Percentiles rank a stretch among this genome's conserved stretches.
Evolutionary conservation across 352 stramenopile species (phyloP).

Genomic region (Chrysophaeum taylorii): DNA sequence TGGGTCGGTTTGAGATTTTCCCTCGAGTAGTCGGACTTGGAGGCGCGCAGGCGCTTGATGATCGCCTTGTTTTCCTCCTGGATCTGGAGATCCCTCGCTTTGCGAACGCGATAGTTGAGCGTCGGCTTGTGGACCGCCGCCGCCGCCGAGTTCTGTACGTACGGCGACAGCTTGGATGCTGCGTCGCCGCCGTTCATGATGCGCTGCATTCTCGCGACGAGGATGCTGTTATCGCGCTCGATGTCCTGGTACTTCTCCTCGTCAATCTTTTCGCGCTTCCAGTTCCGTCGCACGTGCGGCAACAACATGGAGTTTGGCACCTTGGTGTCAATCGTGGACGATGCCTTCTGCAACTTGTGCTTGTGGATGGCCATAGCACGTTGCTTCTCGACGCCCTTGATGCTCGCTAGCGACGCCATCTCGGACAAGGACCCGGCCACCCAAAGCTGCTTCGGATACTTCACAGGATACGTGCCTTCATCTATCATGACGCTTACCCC

Average conservation of each 20-base stretch:
- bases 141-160: not conserved
- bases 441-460: too few relatives aligned
- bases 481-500: too few relatives aligned
- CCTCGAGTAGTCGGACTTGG: not conserved
- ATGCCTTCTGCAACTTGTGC: too few relatives aligned
- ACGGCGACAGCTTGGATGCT: not conserved
- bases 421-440: too few relatives aligned
- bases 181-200: not conserved
- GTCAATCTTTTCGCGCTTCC: not conserved
- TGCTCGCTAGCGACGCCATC: too few relatives aligned
- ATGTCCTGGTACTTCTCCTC: not conserved
- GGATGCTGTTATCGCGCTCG: not conserved
- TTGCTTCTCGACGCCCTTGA: too few relatives aligned
- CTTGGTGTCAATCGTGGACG: not conserved
- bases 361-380: too few relatives aligned
- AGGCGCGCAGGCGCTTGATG: conserved; percentile 25
- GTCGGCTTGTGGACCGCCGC: not conserved
- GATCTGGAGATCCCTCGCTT: not conserved
- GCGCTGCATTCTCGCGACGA: not conserved
- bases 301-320: not conserved
- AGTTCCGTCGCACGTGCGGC: not conserved
- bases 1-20: not conserved
- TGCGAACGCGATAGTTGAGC: not conserved
- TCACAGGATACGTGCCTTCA: too few relatives aligned
- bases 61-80: conserved; percentile 37